Evolutionary conservation across 1,284 basidiomycete species (phyloP).

Genomic region (Fomitopsis schrenkii): DNA sequence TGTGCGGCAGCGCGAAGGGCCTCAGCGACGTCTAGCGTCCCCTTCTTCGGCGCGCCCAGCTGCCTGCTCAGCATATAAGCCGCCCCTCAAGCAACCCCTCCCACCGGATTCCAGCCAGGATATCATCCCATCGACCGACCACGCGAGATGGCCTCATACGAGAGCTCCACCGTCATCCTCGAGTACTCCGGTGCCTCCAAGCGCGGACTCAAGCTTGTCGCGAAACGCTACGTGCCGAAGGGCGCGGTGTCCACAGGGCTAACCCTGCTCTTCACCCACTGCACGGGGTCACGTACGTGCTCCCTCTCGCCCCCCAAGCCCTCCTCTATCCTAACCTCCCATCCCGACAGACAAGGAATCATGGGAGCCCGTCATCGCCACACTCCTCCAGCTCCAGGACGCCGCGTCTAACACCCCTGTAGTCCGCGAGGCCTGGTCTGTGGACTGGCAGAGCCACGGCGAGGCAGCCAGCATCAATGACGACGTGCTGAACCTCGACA

Average conservation of each 20-base stretch:
- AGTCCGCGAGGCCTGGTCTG: slow-evolving; percentile 29
- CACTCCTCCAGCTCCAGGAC: slow-evolving; percentile 13
- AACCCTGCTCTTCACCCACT: slow-evolving; percentile 6
- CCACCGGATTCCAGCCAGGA: neutral
- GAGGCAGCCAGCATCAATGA: slow-evolving; percentile 23
- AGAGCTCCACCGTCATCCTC: neutral
- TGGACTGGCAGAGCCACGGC: slow-evolving; percentile 27
- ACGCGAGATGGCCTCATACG: neutral
- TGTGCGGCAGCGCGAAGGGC: neutral
- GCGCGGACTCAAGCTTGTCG: slow-evolving; percentile 7
- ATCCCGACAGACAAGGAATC: slow-evolving; percentile 22
- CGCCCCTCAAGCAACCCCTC: neutral
- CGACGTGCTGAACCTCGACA: slow-evolving; percentile 7
- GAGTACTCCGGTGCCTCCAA: neutral
- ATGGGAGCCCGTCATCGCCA: slow-evolving; percentile 23
- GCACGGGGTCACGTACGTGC: slow-evolving; percentile 4
- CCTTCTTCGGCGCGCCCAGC: neutral
- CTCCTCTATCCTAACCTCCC: neutral
- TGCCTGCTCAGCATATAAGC: neutral
- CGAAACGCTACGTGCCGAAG: slow-evolving; percentile 2
- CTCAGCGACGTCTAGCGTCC: neutral
- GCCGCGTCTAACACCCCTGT: neutral
- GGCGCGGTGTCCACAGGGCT: neutral
- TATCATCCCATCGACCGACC: neutral
- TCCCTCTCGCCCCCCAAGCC: neutral